Conservation (phyloP, 345 rosid genomes). For the Eutrema heterophyllum region DNA sequence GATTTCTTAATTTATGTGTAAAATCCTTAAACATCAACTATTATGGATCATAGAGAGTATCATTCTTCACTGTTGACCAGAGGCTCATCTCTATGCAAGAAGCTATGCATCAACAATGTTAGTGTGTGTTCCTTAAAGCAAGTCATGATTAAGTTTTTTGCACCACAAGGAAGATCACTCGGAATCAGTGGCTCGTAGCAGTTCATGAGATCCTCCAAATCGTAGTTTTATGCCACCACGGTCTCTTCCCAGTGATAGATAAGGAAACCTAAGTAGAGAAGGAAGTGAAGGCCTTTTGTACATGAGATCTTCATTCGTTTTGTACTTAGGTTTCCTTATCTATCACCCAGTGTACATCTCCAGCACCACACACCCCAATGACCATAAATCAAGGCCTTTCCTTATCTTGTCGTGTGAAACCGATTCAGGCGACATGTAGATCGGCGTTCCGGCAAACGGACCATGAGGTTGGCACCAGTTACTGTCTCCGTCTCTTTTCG, state of each 20-base stretch:
- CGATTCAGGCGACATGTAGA: not conserved
- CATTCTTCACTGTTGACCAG: too few species aligned
- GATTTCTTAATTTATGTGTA: too few species aligned
- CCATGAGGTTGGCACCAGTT: not conserved
- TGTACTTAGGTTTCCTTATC: too few species aligned
- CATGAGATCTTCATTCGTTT: too few species aligned
- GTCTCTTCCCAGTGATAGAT: conserved; percentile 34
- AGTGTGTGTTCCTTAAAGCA: conserved; percentile 14
- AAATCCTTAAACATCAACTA: too few species aligned
- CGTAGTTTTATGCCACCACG: conserved; percentile 34
- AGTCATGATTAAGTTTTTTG: conserved; percentile 7
- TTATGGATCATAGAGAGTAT: too few species aligned
- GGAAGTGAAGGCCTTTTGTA: too few species aligned
- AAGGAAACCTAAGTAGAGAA: too few species aligned
- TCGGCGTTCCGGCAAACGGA: not conserved
- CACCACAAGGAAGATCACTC: conserved; percentile 13
- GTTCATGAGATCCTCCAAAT: not conserved
- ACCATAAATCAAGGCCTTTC: conserved; percentile 44
- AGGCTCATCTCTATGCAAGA: not conserved
- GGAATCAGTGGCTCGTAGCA: conserved; percentile 8
- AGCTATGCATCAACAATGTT: not conserved
- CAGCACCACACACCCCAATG: conserved; percentile 44
- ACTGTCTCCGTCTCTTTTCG: not conserved
- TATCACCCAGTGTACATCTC: too few species aligned
- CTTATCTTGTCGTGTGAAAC: conserved; percentile 11